These are phyloP conservation scores for Xylariales sp. DNA, from an alignment of 2,329 filamentous ascomycete genomes.

Conservation along the genomic window DNA sequence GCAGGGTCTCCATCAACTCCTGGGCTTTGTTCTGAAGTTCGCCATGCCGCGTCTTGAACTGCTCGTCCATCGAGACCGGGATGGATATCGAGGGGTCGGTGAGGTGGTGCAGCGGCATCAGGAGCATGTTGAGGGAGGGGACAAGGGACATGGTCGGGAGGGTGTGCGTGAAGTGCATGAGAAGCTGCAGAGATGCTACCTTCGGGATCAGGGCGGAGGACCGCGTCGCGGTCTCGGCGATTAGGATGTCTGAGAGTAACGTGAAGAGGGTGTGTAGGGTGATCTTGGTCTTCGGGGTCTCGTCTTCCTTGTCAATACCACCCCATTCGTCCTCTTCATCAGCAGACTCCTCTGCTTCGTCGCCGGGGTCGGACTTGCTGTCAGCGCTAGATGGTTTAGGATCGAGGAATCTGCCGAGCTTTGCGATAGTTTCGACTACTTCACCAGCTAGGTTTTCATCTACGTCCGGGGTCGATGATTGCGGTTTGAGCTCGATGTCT, in stretches of 20 bases:
- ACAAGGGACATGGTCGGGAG: conserved; percentile 53
- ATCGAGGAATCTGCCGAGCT: conserved; percentile 64
- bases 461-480: conserved; percentile 31
- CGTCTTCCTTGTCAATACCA: conserved; percentile 25
- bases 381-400: conserved; percentile 50
- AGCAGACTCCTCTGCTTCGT: conserved; percentile 35
- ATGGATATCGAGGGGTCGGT: conserved; percentile 73
- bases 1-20: conserved; percentile 75
- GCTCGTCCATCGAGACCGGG: conserved; percentile 66
- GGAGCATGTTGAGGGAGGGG: conserved; percentile 57
- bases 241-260: conserved; percentile 72
- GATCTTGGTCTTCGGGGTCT: conserved; percentile 37
- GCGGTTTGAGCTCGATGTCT: conserved; percentile 8
- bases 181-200: conserved; percentile 67
- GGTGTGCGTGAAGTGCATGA: conserved; percentile 64
- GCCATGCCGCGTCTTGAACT: conserved; percentile 66
- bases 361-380: conserved; percentile 36
- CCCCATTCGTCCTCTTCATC: conserved; percentile 37
- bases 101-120: conserved; percentile 68
- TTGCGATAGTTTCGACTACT: conserved; percentile 75
- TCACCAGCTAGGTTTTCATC: conserved; percentile 74
- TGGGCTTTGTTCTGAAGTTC: conserved; percentile 66
- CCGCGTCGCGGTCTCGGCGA: conserved; percentile 65
- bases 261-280: conserved; percentile 70
- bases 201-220: conserved; percentile 66